phyloP scores from a whole-genome alignment of 1,139 yeast species.

The Blastobotrys serpentis region DNA sequence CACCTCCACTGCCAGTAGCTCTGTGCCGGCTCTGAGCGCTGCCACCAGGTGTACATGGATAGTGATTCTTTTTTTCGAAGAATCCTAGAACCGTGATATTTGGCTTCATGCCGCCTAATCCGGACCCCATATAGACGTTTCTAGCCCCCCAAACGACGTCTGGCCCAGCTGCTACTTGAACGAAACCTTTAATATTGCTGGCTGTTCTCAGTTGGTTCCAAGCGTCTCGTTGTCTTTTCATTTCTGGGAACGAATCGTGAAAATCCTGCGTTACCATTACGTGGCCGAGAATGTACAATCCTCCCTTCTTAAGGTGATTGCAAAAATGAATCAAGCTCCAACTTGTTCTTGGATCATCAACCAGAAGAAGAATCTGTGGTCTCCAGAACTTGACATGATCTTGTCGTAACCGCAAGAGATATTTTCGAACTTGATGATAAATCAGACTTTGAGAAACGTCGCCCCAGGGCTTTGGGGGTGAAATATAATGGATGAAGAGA shows the following conservation, averaged over 20 bases:
- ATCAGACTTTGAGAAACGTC: conserved; percentile 93
- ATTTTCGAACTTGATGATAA: conserved; percentile 93
- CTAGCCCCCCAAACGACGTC: conserved; percentile 94
- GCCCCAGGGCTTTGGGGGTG: conserved; percentile 97
- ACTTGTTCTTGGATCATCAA: conserved; percentile 85
- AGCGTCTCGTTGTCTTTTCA: conserved; percentile 69
- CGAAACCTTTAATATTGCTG: conserved; percentile 82
- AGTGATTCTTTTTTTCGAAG: conserved; percentile 52
- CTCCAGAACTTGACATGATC: conserved; percentile 98
- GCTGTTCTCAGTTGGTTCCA: conserved; percentile 82
- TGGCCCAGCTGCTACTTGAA: conserved; percentile 87
- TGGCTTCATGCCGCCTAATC: conserved; percentile 96
- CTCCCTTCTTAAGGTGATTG: conserved; percentile 92
- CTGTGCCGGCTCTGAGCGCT: no score
- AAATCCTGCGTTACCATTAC: conserved; percentile 62
- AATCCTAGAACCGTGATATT: conserved; percentile 90
- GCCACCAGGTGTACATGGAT: no score
- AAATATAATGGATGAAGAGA: conserved; percentile 75
- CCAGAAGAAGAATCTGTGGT: conserved; percentile 83
- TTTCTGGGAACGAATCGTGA: conserved; percentile 61
- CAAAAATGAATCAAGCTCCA: conserved; percentile 95
- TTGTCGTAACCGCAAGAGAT: conserved; percentile 72
- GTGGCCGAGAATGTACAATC: conserved; percentile 87
- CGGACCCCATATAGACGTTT: conserved; percentile 86
- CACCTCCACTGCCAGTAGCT: conserved; percentile 17